phyloP scores from a whole-genome alignment of 805 yeast species.

The Citeromyces nyonsensis region DNA sequence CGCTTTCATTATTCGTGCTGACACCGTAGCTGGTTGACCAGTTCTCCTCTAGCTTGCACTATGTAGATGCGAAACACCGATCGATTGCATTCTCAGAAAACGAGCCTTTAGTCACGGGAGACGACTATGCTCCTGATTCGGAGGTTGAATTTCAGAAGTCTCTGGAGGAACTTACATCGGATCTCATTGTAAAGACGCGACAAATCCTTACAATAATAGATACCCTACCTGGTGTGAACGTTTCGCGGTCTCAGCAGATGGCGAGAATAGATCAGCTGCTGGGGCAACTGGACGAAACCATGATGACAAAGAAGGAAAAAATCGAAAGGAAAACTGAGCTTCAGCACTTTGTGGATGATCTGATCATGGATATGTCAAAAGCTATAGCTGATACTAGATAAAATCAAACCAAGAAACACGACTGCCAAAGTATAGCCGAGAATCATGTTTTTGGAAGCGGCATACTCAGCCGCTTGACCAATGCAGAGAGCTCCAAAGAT shows the following conservation, averaged over 20 bases:
- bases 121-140: conserved; percentile 30
- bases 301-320: conserved; percentile 37
- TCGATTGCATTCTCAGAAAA: conserved; percentile 27
- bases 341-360: conserved; percentile 42
- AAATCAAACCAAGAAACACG: conserved; percentile 1
- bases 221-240: conserved; percentile 87
- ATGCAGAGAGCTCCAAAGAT: conserved; percentile 42
- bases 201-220: conserved; percentile 80
- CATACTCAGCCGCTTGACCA: conserved; percentile 20
- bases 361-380: conserved; percentile 44
- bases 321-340: conserved; percentile 50
- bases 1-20: background rate
- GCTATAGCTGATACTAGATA: conserved; percentile 32
- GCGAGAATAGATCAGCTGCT: conserved; percentile 46
- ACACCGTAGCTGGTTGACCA: conserved; percentile 47
- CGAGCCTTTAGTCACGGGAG: conserved; percentile 48
- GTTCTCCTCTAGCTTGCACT: conserved; percentile 63
- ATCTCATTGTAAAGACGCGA: conserved; percentile 70
- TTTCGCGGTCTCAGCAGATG: conserved; percentile 61
- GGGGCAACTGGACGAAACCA: conserved; percentile 42
- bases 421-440: background rate
- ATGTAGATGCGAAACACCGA: conserved; percentile 65
- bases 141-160: conserved; percentile 23
- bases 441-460: conserved; percentile 4
- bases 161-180: conserved; percentile 67